Evolutionary conservation across 2,329 filamentous ascomycete species (phyloP), one percentile per base, ranked within the genome.

Genomic region (Nemania sp.): DNA sequence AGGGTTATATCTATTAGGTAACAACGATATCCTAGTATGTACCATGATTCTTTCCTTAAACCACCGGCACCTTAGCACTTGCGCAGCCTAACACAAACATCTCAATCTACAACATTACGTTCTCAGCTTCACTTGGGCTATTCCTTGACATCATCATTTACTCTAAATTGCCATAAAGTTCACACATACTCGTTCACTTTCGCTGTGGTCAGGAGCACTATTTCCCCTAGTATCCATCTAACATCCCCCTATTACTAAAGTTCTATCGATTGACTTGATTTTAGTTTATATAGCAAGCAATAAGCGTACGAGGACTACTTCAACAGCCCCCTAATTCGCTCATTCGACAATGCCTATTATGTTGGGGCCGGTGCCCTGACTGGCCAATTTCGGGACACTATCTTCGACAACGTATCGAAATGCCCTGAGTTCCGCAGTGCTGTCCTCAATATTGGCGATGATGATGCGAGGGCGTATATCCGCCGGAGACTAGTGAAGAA

Each of bases 361-460:
- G 35, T 52, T 11, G 27, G 47, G 4, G 18, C 18, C 18, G 47
- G 20, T 6, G 11, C 18, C 26, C 3, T 66, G 20, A 22, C 45
- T 8, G 45, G 38, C 0, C 2, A 11, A 4, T 18, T 2, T 27
- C 60, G 54, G 65, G 41, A 51, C 29, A 32, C 13, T 1, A 51
- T 67, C 29, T 67, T 64, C 35, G 5, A 55, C 5, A 59, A 51
- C 15, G n/a, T 67, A n/a, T 59, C 64, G 3, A 58, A 49, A 27
- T 26, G 41, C 27, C 27, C 45, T 11, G 54, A 47, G 13, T n/a
- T 59, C 18, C 7, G 38, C 32, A 22, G 22, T 32, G 43, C 18
- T 3, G 1, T 10, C 20, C 18, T 32, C 49, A 35, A 6, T 3
- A 29, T 47, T 22, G 10, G 11, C 58, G 65, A 64, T 65, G 2